Percentiles rank a stretch among this genome's conserved stretches.
Evolutionary conservation across 2,329 filamentous ascomycete genomes (phyloP).

Genomic region (Teratosphaeria viscida): DNA sequence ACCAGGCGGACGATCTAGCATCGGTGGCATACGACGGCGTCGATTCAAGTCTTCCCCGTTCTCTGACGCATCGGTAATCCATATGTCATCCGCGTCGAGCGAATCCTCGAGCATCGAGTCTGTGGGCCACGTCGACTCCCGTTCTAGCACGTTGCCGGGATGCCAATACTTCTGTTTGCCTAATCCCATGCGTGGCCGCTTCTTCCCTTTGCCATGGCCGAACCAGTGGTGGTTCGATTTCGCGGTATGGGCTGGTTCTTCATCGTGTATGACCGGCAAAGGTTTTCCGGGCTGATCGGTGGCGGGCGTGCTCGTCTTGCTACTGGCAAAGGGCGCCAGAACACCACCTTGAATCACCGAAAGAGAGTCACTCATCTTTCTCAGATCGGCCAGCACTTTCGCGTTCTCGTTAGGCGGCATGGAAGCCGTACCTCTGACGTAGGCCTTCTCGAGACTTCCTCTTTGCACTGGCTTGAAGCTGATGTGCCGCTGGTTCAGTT

Average conservation of each 20-base stretch:
- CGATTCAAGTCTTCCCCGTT: slow-evolving; percentile 9
- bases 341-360: slow-evolving; percentile 2
- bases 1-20: slow-evolving; percentile 7
- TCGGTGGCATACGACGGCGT: neutral
- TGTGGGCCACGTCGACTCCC: slow-evolving; percentile 11
- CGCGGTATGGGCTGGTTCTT: neutral
- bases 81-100: slow-evolving; percentile 18
- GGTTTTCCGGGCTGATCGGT: neutral
- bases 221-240: neutral
- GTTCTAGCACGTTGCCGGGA: slow-evolving; percentile 5
- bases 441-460: neutral
- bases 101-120: slow-evolving; percentile 10
- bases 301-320: neutral
- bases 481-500: slow-evolving; percentile 6
- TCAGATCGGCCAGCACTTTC: slow-evolving; percentile 16
- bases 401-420: slow-evolving; percentile 11
- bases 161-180: slow-evolving; percentile 4
- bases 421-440: neutral
- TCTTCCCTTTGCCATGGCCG: neutral
- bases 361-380: slow-evolving; percentile 8
- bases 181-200: neutral
- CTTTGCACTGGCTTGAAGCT: slow-evolving; percentile 6
- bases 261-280: neutral
- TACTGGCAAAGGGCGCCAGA: slow-evolving; percentile 2
- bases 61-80: slow-evolving; percentile 22